A percentile compares a stretch with the other conserved stretches of the same genome.
These are phyloP conservation scores for Phialocephala subalpina DNA, from an alignment of 2,329 filamentous ascomycete species.

Conservation along the genomic window DNA sequence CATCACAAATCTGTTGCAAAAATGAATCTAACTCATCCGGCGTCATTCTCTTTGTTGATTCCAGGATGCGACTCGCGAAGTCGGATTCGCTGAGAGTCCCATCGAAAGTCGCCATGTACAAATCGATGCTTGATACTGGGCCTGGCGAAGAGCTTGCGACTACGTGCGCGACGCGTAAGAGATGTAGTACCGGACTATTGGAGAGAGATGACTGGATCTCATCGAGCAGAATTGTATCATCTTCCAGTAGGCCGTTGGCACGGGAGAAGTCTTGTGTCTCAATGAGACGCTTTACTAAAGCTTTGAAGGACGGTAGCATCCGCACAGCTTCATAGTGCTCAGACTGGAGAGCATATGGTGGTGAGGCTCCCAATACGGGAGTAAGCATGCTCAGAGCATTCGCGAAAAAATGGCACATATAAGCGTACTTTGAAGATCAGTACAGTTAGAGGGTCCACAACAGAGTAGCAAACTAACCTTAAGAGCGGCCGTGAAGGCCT, in stretches of 20 bases:
- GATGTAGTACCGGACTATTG: constrained; percentile 48
- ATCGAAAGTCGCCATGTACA: constrained; percentile 69
- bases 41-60: constrained; percentile 65
- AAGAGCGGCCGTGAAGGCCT: constrained; percentile 73
- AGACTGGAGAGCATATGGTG: constrained; percentile 51
- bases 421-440: constrained; percentile 67
- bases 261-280: constrained; percentile 51
- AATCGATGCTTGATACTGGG: constrained; percentile 45
- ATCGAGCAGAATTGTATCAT: constrained; percentile 61
- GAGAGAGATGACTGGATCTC: constrained; percentile 47
- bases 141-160: constrained; percentile 43
- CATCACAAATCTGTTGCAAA: constrained; percentile 51
- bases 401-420: constrained; percentile 87
- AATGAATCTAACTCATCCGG: constrained; percentile 57
- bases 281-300: constrained; percentile 57
- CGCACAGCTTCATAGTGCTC: constrained; percentile 74
- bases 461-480: constrained; percentile 61
- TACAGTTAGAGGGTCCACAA: background rate
- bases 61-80: constrained; percentile 53
- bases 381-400: constrained; percentile 76
- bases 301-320: constrained; percentile 73
- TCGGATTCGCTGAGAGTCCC: constrained; percentile 60
- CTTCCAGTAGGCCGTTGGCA: constrained; percentile 64
- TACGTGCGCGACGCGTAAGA: constrained; percentile 60
- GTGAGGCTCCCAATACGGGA: constrained; percentile 42